Evolutionary conservation across 345 rosid species (phyloP), one percentile per base, ranked within the genome.

Genomic region (Salix koriyanagi): DNA sequence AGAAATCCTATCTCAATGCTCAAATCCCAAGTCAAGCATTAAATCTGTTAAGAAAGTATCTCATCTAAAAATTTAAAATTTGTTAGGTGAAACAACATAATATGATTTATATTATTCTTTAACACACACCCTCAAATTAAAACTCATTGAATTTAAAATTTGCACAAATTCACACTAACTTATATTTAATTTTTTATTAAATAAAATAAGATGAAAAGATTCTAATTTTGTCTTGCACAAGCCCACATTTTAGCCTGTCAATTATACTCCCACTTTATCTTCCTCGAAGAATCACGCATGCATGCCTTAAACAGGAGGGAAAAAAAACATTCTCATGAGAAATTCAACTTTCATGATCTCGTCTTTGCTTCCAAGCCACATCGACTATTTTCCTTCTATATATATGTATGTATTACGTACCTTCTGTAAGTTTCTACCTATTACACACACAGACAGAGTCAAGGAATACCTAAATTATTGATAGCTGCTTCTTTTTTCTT

Each of bases 21-120:
- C 30, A 82, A 52, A 75, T 78, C 84, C 81, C 76, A 85, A 85
- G 85, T 73, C 83, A 84, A 82, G 84, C 69, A 71, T 28, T 28
- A 25, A 25, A 25, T 25, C 0, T 28, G 2, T 28, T 28, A 28
- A 28, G 30, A 28, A 28, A 28, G n/a, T 0, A 28, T 28, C 30
- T 28, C 0, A 28, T 28, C 2, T 28, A 28, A 28, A 28, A 28
- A 2, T 28, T 28, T 28, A 28, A 28, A 28, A n/a, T n/a, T 0
- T 28, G 28, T 28, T 28, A 28, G 28, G 28, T 28, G 28, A 28
- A 1, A 28, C 25, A 25, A 25, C 0, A 25, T 25, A 25, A 28
- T 28, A 28, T 28, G 30, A 28, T 28, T 28, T 28, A 28, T 28
- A 28, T 28, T 28, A 28, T 28, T 28, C 1, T 28, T 28, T 28